Conservation (phyloP, 148 eudicot genomes). For the Nepenthes mirabilis region DNA sequence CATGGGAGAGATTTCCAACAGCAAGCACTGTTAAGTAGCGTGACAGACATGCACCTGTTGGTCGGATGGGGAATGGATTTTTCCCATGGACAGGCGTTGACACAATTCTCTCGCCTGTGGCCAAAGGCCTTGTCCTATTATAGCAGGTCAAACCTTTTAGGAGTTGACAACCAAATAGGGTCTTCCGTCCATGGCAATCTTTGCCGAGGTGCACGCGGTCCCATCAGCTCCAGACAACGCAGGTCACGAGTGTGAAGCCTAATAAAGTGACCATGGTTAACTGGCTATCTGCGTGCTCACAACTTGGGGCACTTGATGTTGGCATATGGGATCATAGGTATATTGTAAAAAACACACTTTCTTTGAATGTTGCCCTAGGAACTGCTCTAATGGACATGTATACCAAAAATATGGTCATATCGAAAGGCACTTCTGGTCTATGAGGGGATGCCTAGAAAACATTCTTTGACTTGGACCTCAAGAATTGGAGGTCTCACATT, state of each 20-base stretch:
- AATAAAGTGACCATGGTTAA: slow-evolving; percentile 44
- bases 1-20: too few species aligned
- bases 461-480: slow-evolving; percentile 44
- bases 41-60: too few species aligned
- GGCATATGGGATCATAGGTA: slow-evolving; percentile 45
- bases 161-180: too few species aligned
- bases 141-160: too few species aligned
- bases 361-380: slow-evolving; percentile 36
- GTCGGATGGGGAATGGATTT: too few species aligned
- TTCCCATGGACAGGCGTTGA: too few species aligned
- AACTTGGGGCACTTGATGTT: slow-evolving; percentile 47
- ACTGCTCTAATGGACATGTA: slow-evolving; percentile 62
- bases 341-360: slow-evolving; percentile 26
- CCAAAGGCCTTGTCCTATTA: too few species aligned
- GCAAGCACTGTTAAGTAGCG: too few species aligned
- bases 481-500: slow-evolving; percentile 43
- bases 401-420: slow-evolving; percentile 48
- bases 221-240: slow-evolving; percentile 14
- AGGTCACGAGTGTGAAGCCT: slow-evolving; percentile 21
- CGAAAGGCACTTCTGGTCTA: slow-evolving; percentile 41
- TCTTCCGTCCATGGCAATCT: too few species aligned
- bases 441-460: slow-evolving; percentile 26
- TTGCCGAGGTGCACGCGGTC: too few species aligned
- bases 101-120: too few species aligned
- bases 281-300: slow-evolving; percentile 54